Base-by-base conservation (phyloP, 177 flowering plant genomes). In the Vitis hybrid region DNA sequence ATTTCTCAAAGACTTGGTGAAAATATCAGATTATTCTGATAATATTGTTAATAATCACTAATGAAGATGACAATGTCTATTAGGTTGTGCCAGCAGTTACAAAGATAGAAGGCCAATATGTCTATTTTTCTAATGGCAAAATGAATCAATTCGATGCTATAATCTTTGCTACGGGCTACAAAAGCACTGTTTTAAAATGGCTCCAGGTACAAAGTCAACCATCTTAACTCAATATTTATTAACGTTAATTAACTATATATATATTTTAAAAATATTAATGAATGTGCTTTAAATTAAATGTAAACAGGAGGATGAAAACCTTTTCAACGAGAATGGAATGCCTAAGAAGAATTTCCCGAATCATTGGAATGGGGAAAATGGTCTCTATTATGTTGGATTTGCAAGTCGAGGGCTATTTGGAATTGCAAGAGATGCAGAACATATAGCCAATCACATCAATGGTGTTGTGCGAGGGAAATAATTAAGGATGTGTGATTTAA, bases 341-440 rank as follows among this genome's bases (percentile, higher is more conserved):
- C 84, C 84, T 2, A 74, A 62, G 52, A 13, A 15, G 7, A 50
- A 5, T 0, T 66, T 58, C 19, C 85, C 79, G 1, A n/a, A 71
- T 62, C 79, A 75, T 3, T 82, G 85, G 82, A 82, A 79, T 40
- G 85, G 85, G 12, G 56, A 82, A 45, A 65, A 75, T 34, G 77
- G 78, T 0, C n/a, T 77, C 13, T 82, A 82, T 48, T 75, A 75
- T 57, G 78, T 52, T 18, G 85, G 85, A 60, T 75, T 82, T 59
- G n/a, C 79, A 2, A 48, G 64, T 26, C 56, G 48, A 14, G 85
- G 85, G 12, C 15, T 82, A 52, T 11, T 45, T n/a, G 85, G 82
- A 12, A 71, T 75, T 10, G 60, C 85, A 1, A 21, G 1, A 6
- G 81, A 82, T 63, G 79, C 85, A 3, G 11, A 69, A 26, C 61